A percentile compares a stretch with the other conserved stretches of the same genome.
Evolutionary conservation across 2,329 filamentous ascomycete species (phyloP).

Genomic region (Colletotrichum australisinense): DNA sequence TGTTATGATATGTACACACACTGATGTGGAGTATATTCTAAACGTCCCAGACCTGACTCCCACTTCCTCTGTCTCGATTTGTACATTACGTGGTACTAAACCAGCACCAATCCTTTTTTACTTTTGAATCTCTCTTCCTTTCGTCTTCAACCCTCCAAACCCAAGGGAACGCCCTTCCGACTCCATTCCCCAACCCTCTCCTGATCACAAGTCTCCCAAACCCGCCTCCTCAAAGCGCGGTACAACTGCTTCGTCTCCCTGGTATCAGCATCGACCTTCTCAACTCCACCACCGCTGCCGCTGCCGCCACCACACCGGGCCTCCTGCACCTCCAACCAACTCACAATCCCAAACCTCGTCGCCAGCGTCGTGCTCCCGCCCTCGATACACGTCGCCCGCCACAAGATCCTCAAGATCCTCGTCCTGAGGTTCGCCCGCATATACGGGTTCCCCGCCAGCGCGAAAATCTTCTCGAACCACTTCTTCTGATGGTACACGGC

Average conservation of each 20-base stretch:
- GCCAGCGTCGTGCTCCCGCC: conserved; percentile 84
- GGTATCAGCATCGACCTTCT: background rate
- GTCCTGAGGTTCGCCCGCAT: conserved; percentile 69
- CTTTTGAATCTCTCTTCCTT: background rate
- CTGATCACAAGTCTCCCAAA: conserved; percentile 75
- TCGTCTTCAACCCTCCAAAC: conserved; percentile 13
- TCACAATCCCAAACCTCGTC: conserved; percentile 79
- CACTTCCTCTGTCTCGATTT: no score
- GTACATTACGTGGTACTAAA: background rate
- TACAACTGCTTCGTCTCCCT: conserved; percentile 60
- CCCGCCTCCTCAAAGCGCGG: conserved; percentile 64
- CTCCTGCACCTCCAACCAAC: conserved; percentile 77
- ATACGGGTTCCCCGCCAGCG: conserved; percentile 75
- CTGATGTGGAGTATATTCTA: background rate
- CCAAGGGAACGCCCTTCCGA: conserved; percentile 52
- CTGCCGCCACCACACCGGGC: conserved; percentile 49
- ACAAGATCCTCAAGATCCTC: conserved; percentile 71
- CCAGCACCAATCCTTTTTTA: background rate
- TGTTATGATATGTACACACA: background rate
- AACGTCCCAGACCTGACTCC: background rate
- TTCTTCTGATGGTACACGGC: conserved; percentile 69
- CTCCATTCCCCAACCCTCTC: conserved; percentile 77
- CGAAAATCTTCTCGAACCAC: conserved; percentile 81
- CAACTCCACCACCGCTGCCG: conserved; percentile 1
- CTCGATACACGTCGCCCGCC: conserved; percentile 74